Base-by-base conservation (phyloP, 768 basidiomycete genomes). In the Myochromella boudieri region DNA sequence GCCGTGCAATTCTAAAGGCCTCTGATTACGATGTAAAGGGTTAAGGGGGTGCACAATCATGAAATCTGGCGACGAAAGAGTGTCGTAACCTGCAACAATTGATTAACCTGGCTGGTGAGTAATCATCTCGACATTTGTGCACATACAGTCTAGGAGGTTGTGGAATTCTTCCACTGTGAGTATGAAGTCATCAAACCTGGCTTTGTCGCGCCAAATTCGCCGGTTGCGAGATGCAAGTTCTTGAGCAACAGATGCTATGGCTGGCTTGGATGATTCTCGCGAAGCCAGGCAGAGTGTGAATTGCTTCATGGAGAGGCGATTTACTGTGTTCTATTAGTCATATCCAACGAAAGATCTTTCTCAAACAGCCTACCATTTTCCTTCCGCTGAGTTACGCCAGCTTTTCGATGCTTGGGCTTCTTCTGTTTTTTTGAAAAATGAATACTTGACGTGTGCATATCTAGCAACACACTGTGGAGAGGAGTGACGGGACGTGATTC, bases 51-150 rank as follows among this genome's bases (percentile, higher is more conserved):
- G 87, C 12, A 91, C 71, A 53, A 92, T 81, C 74, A 90, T 78
- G 40, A 92, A 78, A 56, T 92, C 87, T 11, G 89, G 87, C 11
- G 85, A 69, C 14, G 81, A 75, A 36, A 88, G 70, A 27, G 74
- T 79, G 44, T 70, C 62, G 53, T 77, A 66, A 36, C 74, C 81
- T 83, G 56, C 32, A 55, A 42, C 44, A 48, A 48, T 36, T 27
- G 26, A 38, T 55, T 44, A 51, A 24, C 37, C 36, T 9, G 36
- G 24, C 17, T 22, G 26, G 47, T 4, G 6, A 33, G 15, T 26
- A 22, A 3, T 17, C 25, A n/a, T 26, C 37, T 32, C 18, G 27
- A 44, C 17, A 11, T 28, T 28, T 14, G 37, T 12, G 20, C 9
- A 52, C 70, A 48, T 56, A 84, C 89, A 80, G 75, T 89, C 84